Base-by-base conservation (phyloP, 1,284 basidiomycete genomes). In the Grifola frondosa region DNA sequence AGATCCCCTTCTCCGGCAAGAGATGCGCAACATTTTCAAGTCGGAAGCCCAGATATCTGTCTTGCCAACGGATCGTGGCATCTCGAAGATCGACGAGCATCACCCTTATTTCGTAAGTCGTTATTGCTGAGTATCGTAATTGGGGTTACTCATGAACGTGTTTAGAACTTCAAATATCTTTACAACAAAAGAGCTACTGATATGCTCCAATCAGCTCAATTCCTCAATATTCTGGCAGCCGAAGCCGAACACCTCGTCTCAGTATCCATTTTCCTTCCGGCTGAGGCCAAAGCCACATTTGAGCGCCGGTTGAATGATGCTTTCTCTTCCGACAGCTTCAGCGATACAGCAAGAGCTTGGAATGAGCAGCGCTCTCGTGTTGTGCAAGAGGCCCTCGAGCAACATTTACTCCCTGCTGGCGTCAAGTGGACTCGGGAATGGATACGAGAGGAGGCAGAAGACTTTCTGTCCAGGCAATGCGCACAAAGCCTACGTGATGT, bases 141-240 rank as follows among this genome's bases (percentile, higher is more conserved):
- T 35, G 9, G 25, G 16, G 21, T 12, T 40, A 10, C 33, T 41
- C 15, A 38, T 20, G 17, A 3, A 41, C 41, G 39, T 47, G 11
- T 37, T 13, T 54, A 97, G 92, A 84, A 84, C 56, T 99, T 99
- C 81, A 99, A 99, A 74, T 99, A 97, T 69, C 74, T 99, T 29
- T 71, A 78, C 30, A 77, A 86, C 55, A 99, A 98, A 63, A 86
- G 82, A 9, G 77, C 92, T 23, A 64, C 64, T n/a, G 76, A 81
- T 6, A 84, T 97, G 76, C 60, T 83, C 32, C 75, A 83, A 49
- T 75, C 74, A 0, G 72, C 88, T 7, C 92, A 96, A 59, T 97
- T 96, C 68, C 72, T 99, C 23, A 84, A 93, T 54, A 97, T 99
- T 53, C 79, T 99, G 8, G 78, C 83, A 33, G 97, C 97, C 2